phyloP scores from a whole-genome alignment of 768 basidiomycete species.

The Leccinum fibrillosum region DNA sequence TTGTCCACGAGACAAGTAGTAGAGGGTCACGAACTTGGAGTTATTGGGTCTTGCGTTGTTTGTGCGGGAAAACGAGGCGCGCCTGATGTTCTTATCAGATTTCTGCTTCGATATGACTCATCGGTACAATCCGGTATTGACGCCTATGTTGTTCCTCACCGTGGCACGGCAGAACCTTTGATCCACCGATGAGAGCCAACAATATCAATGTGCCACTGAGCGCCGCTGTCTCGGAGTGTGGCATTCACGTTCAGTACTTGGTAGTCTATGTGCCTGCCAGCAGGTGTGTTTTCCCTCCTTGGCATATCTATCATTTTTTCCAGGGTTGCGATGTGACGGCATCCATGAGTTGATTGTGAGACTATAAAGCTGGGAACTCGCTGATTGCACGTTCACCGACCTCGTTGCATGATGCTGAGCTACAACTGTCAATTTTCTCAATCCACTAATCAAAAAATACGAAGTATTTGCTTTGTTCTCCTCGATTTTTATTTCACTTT shows the following conservation, averaged over 20 bases:
- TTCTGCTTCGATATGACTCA: conserved; percentile 74
- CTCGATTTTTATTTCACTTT: neutral
- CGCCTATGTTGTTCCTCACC: neutral
- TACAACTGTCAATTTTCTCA: conserved; percentile 10
- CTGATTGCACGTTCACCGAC: neutral
- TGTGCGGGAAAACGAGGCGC: conserved; percentile 21
- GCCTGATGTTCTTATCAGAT: conserved; percentile 64
- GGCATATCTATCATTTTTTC: neutral
- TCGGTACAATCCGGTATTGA: conserved; percentile 26
- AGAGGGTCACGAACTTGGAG: neutral
- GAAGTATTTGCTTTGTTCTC: conserved; percentile 4
- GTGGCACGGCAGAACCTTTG: neutral
- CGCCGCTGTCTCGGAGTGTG: neutral
- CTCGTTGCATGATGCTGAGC: conserved; percentile 2
- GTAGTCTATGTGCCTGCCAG: neutral
- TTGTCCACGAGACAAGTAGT: conserved; percentile 74
- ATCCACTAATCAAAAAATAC: conserved; percentile 6
- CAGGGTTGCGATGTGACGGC: conserved; percentile 2
- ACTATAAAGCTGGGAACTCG: neutral
- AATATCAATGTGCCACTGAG: neutral
- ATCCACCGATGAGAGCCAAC: neutral
- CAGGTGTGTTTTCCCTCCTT: neutral
- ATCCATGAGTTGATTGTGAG: neutral
- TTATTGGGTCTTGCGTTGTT: neutral
- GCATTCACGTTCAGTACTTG: neutral